Base-by-base conservation (phyloP, 1,284 basidiomycete species). In the Tremellales sp. region DNA sequence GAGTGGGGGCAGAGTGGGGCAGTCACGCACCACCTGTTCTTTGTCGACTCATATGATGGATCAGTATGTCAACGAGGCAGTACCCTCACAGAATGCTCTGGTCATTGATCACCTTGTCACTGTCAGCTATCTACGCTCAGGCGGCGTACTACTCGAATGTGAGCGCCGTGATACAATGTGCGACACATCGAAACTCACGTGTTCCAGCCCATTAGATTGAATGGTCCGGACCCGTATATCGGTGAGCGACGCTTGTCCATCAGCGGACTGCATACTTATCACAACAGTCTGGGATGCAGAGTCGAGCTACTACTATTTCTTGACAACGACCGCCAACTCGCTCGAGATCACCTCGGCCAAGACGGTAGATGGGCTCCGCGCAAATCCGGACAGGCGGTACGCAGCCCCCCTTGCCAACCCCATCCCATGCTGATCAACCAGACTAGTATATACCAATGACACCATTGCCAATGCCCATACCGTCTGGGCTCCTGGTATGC, bases 401-500 rank as follows among this genome's bases (percentile, higher is more conserved):
- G n/a, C n/a, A n/a, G n/a, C n/a, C n/a, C n/a, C n/a, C n/a, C n/a
- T n/a, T n/a, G n/a, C n/a, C n/a, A n/a, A n/a, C n/a, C n/a, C n/a
- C n/a, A n/a, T n/a, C n/a, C n/a, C n/a, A n/a, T n/a, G 46, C 46
- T 24, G 43, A 23, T 19, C 25, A 23, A 22, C 13, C 31, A 50
- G 39, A 40, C 43, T 39, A 17, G 51, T 51, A 10, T 54, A 48
- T 23, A 39, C 40, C 21, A 45, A 51, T 36, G 45, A 23, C 4
- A 10, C 27, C 3, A 54, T 51, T 48, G 22, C 25, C 13, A 37
- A 22, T 12, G 7, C 25, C 12, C 17, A 25, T 3, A 49, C 31
- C 29, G 52, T 56, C 33, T 59, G 57, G 57, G 57, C 57, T 3
- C 43, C 49, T 22, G 57, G n/a, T n/a, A n/a, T n/a, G n/a, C n/a